A percentile compares a stretch with the other conserved stretches of the same genome.
phyloP scores from a whole-genome alignment of 176 grass and related monocot species.

The Tuctoria greenei region DNA sequence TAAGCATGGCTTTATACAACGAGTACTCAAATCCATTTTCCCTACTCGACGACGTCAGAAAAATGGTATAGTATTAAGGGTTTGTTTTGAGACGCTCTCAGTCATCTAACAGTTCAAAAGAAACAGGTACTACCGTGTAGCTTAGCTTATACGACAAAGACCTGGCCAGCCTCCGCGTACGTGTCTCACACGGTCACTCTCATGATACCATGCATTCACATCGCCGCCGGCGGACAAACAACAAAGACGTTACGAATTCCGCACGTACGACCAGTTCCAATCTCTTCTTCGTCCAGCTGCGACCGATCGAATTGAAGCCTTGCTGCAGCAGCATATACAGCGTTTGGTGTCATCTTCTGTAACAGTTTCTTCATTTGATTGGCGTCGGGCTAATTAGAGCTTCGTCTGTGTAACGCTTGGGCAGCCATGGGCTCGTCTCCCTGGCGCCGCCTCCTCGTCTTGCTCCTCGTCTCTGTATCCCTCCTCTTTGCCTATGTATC shows the following conservation, averaged over 20 bases:
- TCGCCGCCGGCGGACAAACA: slow-evolving; percentile 14
- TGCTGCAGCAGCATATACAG: not conserved
- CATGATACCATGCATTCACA: slow-evolving; percentile 8
- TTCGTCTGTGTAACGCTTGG: not conserved
- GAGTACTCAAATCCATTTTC: not conserved
- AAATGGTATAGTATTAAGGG: not conserved
- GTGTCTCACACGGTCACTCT: not conserved
- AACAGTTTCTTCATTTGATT: not conserved
- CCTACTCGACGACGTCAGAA: not conserved
- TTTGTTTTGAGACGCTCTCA: not conserved
- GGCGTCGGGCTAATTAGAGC: not conserved
- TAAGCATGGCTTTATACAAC: not conserved
- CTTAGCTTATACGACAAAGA: not conserved
- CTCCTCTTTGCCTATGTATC: not conserved
- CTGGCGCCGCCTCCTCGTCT: not conserved
- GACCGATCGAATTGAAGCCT: not conserved
- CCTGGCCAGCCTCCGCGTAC: not conserved
- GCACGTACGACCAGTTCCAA: slow-evolving; percentile 16
- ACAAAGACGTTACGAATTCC: not conserved
- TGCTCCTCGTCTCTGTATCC: slow-evolving; percentile 25
- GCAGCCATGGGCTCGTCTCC: slow-evolving; percentile 15
- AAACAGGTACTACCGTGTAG: not conserved
- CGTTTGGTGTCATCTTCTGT: not conserved
- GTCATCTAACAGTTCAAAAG: not conserved
- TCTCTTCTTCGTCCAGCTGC: not conserved